Base-by-base conservation (phyloP, 371 early-diverging fungal genomes). In the Gilbertella persicaria region DNA sequence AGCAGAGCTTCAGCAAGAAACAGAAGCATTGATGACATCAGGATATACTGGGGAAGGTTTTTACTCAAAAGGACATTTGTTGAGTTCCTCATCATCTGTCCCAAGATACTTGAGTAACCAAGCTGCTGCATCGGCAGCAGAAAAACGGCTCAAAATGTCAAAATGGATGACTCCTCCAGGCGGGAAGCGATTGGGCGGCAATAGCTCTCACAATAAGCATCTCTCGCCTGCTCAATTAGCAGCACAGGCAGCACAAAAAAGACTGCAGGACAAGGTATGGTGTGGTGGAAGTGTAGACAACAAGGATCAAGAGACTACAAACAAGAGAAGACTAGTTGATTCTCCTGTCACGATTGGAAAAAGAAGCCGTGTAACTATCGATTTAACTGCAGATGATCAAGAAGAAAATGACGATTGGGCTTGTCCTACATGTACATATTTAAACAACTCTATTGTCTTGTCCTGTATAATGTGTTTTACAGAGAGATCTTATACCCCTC, bases 21-120 rank as follows among this genome's bases (percentile, higher is more conserved):
- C 78, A 29, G 84, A 86, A 13, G 49, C 50, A 5, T 51, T 78
- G 17, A 45, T 78, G 24, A 51, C 58, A 10, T 50, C 66, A 14
- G 83, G 84, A 9, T 75, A 73, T 53, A 67, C 46, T 14, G 83
- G 83, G 5, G 76, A 73, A 39, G 79, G 81, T 0, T 85, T 86
- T 50, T 67, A 66, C 43, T 70, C 72, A 5, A 50, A 63, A 4
- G 76, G 76, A 0, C 47, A 66, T n/a, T 44, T 41, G 3, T 43
- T 76, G 3, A 82, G 83, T 12, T 28, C 45, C 2, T 23, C 52
- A n/a, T 57, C 66, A 5, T 61, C 71, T 19, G 41, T 46, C 3
- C 47, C 43, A 6, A 24, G 46, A 29, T 36, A 59, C 13, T 17
- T 38, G 30, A 52, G 58, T 16, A 51, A 58, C 16, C 50, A 62